phyloP scores from a whole-genome alignment of 176 grass and related monocot species.

The Oryza longistaminata region DNA sequence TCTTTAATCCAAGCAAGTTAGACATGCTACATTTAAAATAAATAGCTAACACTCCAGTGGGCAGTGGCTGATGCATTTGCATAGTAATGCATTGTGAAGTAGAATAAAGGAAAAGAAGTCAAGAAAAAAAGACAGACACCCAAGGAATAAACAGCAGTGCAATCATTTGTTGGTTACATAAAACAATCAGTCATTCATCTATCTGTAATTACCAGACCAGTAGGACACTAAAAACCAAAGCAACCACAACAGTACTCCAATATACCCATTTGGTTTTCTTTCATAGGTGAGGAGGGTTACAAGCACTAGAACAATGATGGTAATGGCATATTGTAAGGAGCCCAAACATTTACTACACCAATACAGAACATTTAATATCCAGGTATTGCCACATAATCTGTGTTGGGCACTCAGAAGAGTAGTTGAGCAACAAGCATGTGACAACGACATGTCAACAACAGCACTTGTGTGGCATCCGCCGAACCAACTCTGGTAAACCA shows the following conservation, averaged over 20 bases:
- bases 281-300: constrained; percentile 6
- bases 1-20: not conserved
- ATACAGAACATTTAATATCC: constrained; percentile 19
- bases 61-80: not conserved
- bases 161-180: constrained; percentile 29
- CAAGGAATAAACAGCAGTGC: not conserved
- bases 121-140: not conserved
- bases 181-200: constrained; percentile 13
- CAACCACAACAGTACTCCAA: not conserved
- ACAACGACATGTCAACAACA: constrained; percentile 51
- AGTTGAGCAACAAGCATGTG: constrained; percentile 45
- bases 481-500: constrained; percentile 40
- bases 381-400: constrained; percentile 4
- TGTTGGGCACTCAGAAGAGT: constrained; percentile 15
- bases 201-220: constrained; percentile 12
- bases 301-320: constrained; percentile 3
- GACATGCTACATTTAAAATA: constrained; percentile 1
- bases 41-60: constrained; percentile 7
- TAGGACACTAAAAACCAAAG: constrained; percentile 32
- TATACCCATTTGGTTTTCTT: constrained; percentile 21
- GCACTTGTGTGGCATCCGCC: constrained; percentile 39
- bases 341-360: not conserved
- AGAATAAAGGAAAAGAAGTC: not conserved
- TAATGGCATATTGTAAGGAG: not conserved
- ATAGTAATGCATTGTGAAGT: not conserved